Evolutionary conservation across 441 rosid species (phyloP), one percentile per base, ranked within the genome.

Genomic region (Erodium trifolium): DNA sequence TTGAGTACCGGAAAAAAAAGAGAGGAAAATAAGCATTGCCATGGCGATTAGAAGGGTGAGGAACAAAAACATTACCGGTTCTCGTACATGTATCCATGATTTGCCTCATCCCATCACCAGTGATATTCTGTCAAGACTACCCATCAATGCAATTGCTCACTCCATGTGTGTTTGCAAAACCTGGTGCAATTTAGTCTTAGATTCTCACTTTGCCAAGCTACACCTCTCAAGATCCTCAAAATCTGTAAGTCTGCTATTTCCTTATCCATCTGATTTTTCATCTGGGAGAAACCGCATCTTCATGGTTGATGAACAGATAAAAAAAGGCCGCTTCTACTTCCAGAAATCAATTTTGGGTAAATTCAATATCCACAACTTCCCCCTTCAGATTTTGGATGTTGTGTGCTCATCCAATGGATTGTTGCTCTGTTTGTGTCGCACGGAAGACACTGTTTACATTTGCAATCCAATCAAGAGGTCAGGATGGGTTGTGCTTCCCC

Each of bases 161-260:
- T 66, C 14, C 55, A n/a, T 34, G 27, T 66, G 57, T 5, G 59
- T 68, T 2, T 45, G 65, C 71, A 23, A 63, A 23, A n/a, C 34
- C 13, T 68, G 71, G 71, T 27, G 41, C 11, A 18, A 70, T 5
- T 13, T 72, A 7, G 63, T 72, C 18, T 60, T 66, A 13, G 63
- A 51, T 62, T 41, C 65, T 4, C 18, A 47, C 5, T 72, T 72
- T 60, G 75, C 51, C 23, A 67, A 51, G 51, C 60, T 67, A 8
- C 71, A 72, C n/a, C 71, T 72, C n/a, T 49, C 57, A 49, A 49
- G 57, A 49, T 49, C 57, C 16, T 12, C 57, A 49, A 49, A 49
- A 49, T 49, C 17, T 12, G 57, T 49, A 49, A 49, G 57, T 49
- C 57, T 49, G 57, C 17, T 49, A 3, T 49, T 12, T 49, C 57